Evolutionary conservation across 1,284 basidiomycete species (phyloP).

Genomic region (Xerocomus nothofagi): DNA sequence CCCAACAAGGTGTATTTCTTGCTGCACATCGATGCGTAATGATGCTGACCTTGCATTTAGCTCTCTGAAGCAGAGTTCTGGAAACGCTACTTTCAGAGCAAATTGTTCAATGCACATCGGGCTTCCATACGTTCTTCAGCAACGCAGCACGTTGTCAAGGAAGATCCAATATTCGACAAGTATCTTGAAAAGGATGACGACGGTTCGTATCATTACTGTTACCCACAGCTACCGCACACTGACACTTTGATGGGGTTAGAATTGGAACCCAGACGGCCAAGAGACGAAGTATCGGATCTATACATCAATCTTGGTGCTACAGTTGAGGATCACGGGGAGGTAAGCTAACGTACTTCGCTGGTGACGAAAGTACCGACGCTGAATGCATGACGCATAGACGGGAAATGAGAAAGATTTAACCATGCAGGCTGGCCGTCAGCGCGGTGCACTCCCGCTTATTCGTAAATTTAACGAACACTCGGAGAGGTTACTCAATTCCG

Average conservation of each 20-base stretch:
- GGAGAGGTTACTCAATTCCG: constrained; percentile 79
- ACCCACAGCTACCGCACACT: neutral
- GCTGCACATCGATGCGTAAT: neutral
- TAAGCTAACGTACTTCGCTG: constrained; percentile 31
- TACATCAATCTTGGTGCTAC: constrained; percentile 89
- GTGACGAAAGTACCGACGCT: neutral
- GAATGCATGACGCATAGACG: constrained; percentile 47
- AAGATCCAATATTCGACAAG: constrained; percentile 93
- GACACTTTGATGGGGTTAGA: constrained; percentile 45
- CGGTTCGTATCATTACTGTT: constrained; percentile 48
- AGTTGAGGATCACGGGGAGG: constrained; percentile 88
- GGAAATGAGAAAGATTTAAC: constrained; percentile 89
- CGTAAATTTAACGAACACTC: constrained; percentile 98
- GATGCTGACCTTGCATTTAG: constrained; percentile 41
- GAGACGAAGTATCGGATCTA: constrained; percentile 69
- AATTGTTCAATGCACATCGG: constrained; percentile 91
- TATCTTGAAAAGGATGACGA: constrained; percentile 96
- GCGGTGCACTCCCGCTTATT: constrained; percentile 87
- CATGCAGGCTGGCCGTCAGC: constrained; percentile 93
- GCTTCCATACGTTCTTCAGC: constrained; percentile 89
- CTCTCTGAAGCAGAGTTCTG: constrained; percentile 92
- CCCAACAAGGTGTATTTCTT: constrained; percentile 63
- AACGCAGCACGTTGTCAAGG: constrained; percentile 81
- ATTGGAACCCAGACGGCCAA: constrained; percentile 74
- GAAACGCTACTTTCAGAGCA: constrained; percentile 95